Conservation (phyloP, 1,284 basidiomycete species). For the Flammula alnicola region DNA sequence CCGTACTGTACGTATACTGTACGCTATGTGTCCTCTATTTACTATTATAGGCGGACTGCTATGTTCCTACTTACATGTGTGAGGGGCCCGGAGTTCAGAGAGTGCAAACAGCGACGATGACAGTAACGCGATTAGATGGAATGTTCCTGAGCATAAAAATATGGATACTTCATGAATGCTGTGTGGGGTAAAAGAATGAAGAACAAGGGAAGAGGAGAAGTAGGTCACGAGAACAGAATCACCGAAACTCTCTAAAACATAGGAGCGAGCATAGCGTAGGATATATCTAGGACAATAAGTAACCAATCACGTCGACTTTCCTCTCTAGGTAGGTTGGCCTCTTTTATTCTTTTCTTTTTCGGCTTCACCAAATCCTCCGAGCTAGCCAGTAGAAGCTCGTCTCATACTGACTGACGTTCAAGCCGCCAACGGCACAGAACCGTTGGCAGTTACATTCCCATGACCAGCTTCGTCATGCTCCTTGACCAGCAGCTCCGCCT, state of each 20-base stretch:
- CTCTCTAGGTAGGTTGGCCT: not conserved
- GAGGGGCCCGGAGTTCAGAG: too few relatives aligned
- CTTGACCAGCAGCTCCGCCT: constrained; percentile 41
- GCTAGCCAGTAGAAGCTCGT: not conserved
- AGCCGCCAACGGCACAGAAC: not conserved
- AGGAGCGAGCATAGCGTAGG: constrained; percentile 1
- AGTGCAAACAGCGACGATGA: too few relatives aligned
- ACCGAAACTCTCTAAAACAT: not conserved
- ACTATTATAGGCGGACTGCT: too few relatives aligned
- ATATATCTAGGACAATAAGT: constrained; percentile 8
- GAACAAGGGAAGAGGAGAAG: not conserved
- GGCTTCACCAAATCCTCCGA: not conserved
- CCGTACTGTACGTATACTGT: too few relatives aligned
- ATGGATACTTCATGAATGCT: not conserved
- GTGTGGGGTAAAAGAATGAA: not conserved
- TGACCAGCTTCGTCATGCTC: constrained; percentile 31
- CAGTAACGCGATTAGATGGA: too few relatives aligned
- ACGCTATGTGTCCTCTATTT: too few relatives aligned
- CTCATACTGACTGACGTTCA: not conserved
- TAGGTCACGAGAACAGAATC: not conserved
- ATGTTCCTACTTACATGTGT: too few relatives aligned
- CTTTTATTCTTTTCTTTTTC: too few relatives aligned
- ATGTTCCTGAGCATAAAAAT: not conserved
- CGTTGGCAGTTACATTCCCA: constrained; percentile 1
- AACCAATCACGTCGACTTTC: constrained; percentile 6